A percentile compares a stretch with the other conserved stretches of the same genome.
These are phyloP conservation scores for Fusarium napiforme DNA, from an alignment of 2,329 filamentous ascomycete genomes.

Conservation along the genomic window DNA sequence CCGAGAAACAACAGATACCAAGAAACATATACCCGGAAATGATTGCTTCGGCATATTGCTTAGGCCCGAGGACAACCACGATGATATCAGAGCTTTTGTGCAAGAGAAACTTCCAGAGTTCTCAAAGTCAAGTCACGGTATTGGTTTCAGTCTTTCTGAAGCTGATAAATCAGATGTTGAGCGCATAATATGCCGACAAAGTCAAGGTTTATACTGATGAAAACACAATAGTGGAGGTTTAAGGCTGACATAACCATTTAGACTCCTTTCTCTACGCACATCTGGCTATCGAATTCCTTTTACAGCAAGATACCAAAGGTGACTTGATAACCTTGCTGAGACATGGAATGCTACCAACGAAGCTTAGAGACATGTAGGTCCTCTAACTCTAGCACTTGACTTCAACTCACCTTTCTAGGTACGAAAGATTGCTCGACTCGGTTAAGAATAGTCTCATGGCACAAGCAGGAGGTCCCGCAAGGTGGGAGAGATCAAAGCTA, in stretches of 20 bases:
- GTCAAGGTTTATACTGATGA: not conserved
- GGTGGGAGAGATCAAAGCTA: conserved; percentile 2
- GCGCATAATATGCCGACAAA: not conserved
- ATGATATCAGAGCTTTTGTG: not conserved
- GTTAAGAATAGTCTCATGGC: not conserved
- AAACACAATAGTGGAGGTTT: too few species aligned
- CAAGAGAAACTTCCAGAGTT: not conserved
- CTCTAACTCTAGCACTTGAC: accelerated
- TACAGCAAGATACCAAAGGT: not conserved
- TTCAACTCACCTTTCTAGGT: not conserved
- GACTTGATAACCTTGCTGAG: accelerated
- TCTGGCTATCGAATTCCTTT: not conserved
- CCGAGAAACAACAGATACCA: not conserved
- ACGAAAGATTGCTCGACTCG: not conserved
- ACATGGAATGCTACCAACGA: not conserved
- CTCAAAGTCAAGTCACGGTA: accelerated
- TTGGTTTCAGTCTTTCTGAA: not conserved
- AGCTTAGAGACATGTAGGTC: not conserved
- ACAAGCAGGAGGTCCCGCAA: accelerated
- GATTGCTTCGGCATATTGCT: not conserved
- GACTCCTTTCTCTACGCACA: conserved; percentile 1
- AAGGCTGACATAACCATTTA: not conserved
- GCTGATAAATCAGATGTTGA: not conserved
- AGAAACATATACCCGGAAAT: not conserved
- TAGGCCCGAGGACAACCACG: not conserved